Percentiles rank a stretch among this genome's conserved stretches.
Evolutionary conservation across 345 rosid species (phyloP).

Genomic region (Hypericum androsaemum): DNA sequence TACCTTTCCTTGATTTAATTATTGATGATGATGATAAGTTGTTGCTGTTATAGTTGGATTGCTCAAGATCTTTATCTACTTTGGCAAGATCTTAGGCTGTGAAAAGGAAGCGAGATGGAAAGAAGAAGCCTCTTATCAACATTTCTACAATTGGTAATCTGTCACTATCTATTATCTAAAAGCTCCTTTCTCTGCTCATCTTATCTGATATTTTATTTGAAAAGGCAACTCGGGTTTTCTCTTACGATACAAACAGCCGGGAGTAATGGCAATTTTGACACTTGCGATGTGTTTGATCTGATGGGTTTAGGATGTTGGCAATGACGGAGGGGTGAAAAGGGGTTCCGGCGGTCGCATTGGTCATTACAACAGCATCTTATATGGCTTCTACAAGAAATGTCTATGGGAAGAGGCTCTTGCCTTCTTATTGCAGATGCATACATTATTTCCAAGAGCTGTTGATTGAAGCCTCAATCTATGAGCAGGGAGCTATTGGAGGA

Average conservation of each 20-base stretch:
- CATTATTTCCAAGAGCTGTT: slow-evolving; percentile 56
- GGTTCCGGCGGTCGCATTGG: slow-evolving; percentile 27
- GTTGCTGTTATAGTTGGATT: too few species aligned
- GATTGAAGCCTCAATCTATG: slow-evolving; percentile 51
- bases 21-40: too few species aligned
- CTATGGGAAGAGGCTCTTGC: slow-evolving; percentile 50
- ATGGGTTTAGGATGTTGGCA: slow-evolving; percentile 56
- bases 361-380: slow-evolving; percentile 56
- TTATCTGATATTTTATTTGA: too few species aligned
- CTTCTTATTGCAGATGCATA: slow-evolving; percentile 49
- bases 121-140: too few species aligned
- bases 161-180: too few species aligned
- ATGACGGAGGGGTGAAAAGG: slow-evolving; percentile 50
- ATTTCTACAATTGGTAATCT: too few species aligned
- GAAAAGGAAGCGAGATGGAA: too few species aligned
- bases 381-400: slow-evolving; percentile 54
- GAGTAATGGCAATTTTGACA: slow-evolving; percentile 48
- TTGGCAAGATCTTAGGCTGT: too few species aligned
- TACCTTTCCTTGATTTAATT: too few species aligned
- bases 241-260: slow-evolving; percentile 74
- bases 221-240: too few species aligned
- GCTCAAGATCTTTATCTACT: too few species aligned
- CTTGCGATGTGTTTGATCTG: slow-evolving; percentile 43
- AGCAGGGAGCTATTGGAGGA: slow-evolving; percentile 36
- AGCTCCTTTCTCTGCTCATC: too few species aligned